A percentile compares a stretch with the other conserved stretches of the same genome.
These are phyloP conservation scores for Periglandula ipomoeae DNA, from an alignment of 2,329 filamentous ascomycete species.

Conservation along the genomic window DNA sequence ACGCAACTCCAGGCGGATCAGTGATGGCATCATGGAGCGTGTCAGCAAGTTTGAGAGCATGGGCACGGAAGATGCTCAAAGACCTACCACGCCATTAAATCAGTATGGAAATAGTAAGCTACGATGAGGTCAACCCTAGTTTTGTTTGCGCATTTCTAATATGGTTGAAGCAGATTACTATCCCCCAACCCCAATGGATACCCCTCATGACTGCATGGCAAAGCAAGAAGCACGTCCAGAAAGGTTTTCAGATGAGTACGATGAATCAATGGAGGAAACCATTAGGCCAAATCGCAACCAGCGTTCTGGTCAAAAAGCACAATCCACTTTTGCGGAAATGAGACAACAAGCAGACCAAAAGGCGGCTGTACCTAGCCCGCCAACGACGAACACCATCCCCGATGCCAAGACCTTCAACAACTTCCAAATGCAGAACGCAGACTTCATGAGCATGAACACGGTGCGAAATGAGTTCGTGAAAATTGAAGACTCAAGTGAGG, in stretches of 20 bases:
- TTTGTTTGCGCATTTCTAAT: constrained; percentile 2
- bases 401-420: constrained; percentile 37
- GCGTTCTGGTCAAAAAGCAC: constrained; percentile 33
- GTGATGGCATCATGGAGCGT: constrained; percentile 52
- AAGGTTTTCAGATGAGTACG: constrained; percentile 52
- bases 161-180: constrained; percentile 40
- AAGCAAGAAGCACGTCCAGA: constrained; percentile 33
- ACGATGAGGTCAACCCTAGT: constrained; percentile 1
- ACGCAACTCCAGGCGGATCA: constrained; percentile 39
- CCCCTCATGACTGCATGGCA: constrained; percentile 41
- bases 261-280: constrained; percentile 59
- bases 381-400: constrained; percentile 40
- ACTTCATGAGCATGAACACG: constrained; percentile 46
- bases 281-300: constrained; percentile 45
- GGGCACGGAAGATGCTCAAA: constrained; percentile 32
- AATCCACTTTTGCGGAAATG: constrained; percentile 50
- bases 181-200: constrained; percentile 59
- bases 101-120: constrained; percentile 51
- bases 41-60: constrained; percentile 51
- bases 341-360: constrained; percentile 44
- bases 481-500: constrained; percentile 25
- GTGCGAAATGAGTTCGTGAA: constrained; percentile 36
- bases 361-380: constrained; percentile 43
- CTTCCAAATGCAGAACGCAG: constrained; percentile 42
- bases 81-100: constrained; percentile 53